Percentiles rank a stretch among this genome's conserved stretches.
phyloP scores from a whole-genome alignment of 352 stramenopile species.

The Thalassiosira sp. region DNA sequence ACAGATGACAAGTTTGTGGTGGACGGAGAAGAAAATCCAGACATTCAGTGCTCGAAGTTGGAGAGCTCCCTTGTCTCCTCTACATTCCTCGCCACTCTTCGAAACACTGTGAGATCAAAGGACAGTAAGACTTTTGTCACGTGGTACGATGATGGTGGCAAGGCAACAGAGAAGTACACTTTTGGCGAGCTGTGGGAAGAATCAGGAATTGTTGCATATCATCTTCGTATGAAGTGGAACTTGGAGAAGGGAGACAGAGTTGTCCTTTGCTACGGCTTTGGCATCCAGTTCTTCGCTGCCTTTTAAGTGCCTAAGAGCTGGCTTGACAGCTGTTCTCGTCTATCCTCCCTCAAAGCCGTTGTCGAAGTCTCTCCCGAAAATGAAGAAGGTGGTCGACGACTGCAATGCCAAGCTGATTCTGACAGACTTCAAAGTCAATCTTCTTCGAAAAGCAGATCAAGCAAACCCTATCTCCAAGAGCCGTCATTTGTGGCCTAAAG shows the following conservation, averaged over 20 bases:
- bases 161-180: background rate
- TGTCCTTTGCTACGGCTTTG: constrained; percentile 10
- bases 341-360: background rate
- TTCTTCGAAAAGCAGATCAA: background rate
- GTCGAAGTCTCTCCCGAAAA: background rate
- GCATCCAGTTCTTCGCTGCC: constrained; percentile 10
- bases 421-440: background rate
- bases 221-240: constrained; percentile 1
- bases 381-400: background rate
- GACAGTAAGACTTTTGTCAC: constrained; percentile 4
- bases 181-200: background rate
- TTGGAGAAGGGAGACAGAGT: constrained; percentile 8
- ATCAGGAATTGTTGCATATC: background rate
- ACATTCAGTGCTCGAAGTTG: too few relatives aligned
- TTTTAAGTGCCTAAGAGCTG: constrained; percentile 1
- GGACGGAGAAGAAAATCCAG: too few relatives aligned
- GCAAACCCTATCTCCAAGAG: background rate
- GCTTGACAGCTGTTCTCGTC: background rate
- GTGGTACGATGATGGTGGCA: constrained; percentile 11
- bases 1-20: background rate
- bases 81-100: background rate
- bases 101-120: background rate
- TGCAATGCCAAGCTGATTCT: background rate
- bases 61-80: background rate
- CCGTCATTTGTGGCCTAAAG: background rate